These are phyloP conservation scores for Vicia faba DNA, from an alignment of 306 rosid species.

Conservation along the genomic window DNA sequence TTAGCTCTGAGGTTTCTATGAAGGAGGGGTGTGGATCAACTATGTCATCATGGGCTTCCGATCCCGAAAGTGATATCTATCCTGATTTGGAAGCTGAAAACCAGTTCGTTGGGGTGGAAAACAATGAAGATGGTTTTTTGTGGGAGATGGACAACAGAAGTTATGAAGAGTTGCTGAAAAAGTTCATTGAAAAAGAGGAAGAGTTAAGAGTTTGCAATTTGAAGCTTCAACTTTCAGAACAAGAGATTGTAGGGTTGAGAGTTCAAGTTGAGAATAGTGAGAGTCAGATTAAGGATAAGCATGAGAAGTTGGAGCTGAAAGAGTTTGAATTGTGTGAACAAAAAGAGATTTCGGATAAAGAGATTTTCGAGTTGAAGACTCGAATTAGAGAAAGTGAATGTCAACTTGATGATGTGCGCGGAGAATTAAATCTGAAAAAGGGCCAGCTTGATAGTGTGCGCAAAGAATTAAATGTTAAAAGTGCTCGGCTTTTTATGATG, in stretches of 20 bases:
- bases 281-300: background rate
- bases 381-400: too few relatives aligned
- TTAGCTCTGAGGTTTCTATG: too few relatives aligned
- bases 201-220: background rate
- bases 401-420: background rate
- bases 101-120: constrained; percentile 22
- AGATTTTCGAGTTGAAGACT: background rate
- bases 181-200: background rate
- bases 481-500: constrained; percentile 38
- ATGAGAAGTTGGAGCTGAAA: background rate
- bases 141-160: constrained; percentile 31
- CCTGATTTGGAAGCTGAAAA: constrained; percentile 34
- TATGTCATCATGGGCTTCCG: constrained; percentile 36
- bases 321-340: constrained; percentile 13
- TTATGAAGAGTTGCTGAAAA: background rate
- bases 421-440: constrained; percentile 25
- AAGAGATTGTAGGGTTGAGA: background rate
- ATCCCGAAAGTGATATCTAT: constrained; percentile 31
- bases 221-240: background rate
- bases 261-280: background rate
- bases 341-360: background rate
- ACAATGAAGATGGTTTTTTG: constrained; percentile 24
- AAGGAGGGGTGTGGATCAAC: background rate
- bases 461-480: constrained; percentile 36
- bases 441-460: constrained; percentile 38